Evolutionary conservation across 164 flowering plant genomes (phyloP).

Genomic region (grape (Vitis vinifera)): DNA sequence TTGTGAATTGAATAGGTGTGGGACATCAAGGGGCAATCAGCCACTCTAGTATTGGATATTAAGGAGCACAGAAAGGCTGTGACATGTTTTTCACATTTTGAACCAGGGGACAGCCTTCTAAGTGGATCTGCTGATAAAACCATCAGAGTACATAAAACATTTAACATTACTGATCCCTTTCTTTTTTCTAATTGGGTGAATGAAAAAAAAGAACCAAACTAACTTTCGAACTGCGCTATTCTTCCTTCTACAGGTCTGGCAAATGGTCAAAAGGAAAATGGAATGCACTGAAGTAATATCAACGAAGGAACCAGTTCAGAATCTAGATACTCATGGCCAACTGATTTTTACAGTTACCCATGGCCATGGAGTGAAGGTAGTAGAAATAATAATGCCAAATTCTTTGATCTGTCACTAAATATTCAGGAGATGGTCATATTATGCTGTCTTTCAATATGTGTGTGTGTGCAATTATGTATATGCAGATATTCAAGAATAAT

Average conservation of each 20-base stretch:
- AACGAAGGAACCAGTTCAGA: slow-evolving; percentile 53
- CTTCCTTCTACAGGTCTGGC: slow-evolving; percentile 59
- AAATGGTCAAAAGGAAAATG: slow-evolving; percentile 47
- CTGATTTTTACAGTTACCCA: slow-evolving; percentile 42
- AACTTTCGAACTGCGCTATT: not conserved
- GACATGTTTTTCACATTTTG: slow-evolving; percentile 66
- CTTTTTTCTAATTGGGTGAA: slow-evolving; percentile 1
- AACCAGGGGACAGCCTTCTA: slow-evolving; percentile 61
- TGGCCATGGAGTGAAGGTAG: slow-evolving; percentile 60
- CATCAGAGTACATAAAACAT: slow-evolving; percentile 44
- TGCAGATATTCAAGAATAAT: not conserved
- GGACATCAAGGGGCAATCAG: slow-evolving; percentile 59
- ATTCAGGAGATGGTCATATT: no score
- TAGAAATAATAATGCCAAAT: not conserved
- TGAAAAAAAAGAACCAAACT: not conserved
- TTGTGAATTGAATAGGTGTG: slow-evolving; percentile 48
- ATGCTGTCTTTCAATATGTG: not conserved
- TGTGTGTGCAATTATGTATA: not conserved
- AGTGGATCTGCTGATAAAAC: slow-evolving; percentile 83
- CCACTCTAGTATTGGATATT: slow-evolving; percentile 52
- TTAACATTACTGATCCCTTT: not conserved
- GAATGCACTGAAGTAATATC: slow-evolving; percentile 62
- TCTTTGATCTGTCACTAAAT: no score
- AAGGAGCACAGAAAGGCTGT: slow-evolving; percentile 73
- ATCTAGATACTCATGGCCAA: slow-evolving; percentile 47